A percentile compares a stretch with the other conserved stretches of the same genome.
phyloP scores from a whole-genome alignment of 179 eudicot species.

The Pouteria campechiana region DNA sequence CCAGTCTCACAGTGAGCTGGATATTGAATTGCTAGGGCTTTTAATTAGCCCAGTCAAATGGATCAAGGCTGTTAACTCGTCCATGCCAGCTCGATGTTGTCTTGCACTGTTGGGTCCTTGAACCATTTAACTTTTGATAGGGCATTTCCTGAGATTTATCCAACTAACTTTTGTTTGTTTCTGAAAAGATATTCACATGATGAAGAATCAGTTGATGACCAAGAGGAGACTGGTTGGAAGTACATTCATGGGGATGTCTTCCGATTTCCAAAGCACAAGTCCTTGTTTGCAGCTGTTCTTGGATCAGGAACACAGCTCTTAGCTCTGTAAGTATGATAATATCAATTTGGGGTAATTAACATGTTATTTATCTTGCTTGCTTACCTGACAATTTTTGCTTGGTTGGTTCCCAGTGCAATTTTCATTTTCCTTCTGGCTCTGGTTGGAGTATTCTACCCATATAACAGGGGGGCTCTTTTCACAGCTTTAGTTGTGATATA shows the following conservation, averaged over 20 bases:
- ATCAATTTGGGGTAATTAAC: neutral
- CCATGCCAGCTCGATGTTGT: too few relatives aligned
- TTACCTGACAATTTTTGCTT: neutral
- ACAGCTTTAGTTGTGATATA: slow-evolving; percentile 43
- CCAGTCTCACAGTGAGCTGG: too few relatives aligned
- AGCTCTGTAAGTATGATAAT: slow-evolving; percentile 23
- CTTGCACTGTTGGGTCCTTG: too few relatives aligned
- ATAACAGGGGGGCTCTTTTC: slow-evolving; percentile 45
- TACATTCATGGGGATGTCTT: slow-evolving; percentile 48
- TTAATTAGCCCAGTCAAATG: too few relatives aligned
- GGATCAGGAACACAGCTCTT: slow-evolving; percentile 44
- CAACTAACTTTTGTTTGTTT: neutral
- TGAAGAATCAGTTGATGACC: slow-evolving; percentile 42
- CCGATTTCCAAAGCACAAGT: slow-evolving; percentile 35
- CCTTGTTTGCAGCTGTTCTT: slow-evolving; percentile 35
- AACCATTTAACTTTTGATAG: too few relatives aligned
- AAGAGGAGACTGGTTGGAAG: slow-evolving; percentile 57
- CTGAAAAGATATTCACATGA: slow-evolving; percentile 36
- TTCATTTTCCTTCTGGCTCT: slow-evolving; percentile 34
- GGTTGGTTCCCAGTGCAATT: slow-evolving; percentile 13
- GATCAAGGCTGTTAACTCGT: too few relatives aligned
- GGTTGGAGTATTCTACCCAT: slow-evolving; percentile 49
- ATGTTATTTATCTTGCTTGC: neutral
- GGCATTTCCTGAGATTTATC: too few relatives aligned
- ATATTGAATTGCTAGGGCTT: too few relatives aligned